These are phyloP conservation scores for Sclerotinia borealis DNA, from an alignment of 2,329 filamentous ascomycete genomes.

Conservation along the genomic window DNA sequence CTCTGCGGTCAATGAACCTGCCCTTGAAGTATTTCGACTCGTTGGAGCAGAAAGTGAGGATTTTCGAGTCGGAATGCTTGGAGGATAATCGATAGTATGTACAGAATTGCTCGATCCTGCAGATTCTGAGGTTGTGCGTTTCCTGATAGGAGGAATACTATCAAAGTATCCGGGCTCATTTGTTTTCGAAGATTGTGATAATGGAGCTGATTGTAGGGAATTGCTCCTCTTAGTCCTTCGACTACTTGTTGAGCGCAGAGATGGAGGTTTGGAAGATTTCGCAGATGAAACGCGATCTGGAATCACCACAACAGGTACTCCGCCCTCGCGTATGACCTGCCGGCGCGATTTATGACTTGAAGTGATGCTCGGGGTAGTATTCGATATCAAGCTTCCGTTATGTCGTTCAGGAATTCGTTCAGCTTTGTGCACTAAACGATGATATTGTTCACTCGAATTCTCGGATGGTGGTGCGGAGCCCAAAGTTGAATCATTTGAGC, in stretches of 20 bases:
- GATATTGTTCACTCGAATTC: constrained; percentile 24
- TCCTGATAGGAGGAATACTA: constrained; percentile 27
- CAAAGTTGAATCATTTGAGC: constrained; percentile 27
- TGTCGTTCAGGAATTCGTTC: constrained; percentile 22
- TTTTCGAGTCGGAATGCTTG: constrained; percentile 48
- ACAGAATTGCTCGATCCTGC: constrained; percentile 27
- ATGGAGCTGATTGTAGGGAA: constrained; percentile 45
- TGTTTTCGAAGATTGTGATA: constrained; percentile 38
- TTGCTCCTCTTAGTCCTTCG: constrained; percentile 47
- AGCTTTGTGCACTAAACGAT: constrained; percentile 25
- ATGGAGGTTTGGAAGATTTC: constrained; percentile 45
- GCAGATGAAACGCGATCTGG: constrained; percentile 48
- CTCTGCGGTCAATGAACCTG: constrained; percentile 51
- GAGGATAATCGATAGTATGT: constrained; percentile 56
- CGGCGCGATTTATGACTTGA: constrained; percentile 51
- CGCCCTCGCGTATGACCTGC: constrained; percentile 53
- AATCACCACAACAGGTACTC: constrained; percentile 57
- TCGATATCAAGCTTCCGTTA: constrained; percentile 42
- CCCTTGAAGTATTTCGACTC: constrained; percentile 50
- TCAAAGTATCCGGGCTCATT: constrained; percentile 43
- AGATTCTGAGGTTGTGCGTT: constrained; percentile 30
- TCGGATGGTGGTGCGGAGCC: constrained; percentile 41
- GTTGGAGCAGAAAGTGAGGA: constrained; percentile 59
- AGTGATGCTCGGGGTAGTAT: constrained; percentile 43
- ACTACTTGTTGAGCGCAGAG: constrained; percentile 58